phyloP scores from a whole-genome alignment of 1,284 basidiomycete species.

The Flammula alnicola region DNA sequence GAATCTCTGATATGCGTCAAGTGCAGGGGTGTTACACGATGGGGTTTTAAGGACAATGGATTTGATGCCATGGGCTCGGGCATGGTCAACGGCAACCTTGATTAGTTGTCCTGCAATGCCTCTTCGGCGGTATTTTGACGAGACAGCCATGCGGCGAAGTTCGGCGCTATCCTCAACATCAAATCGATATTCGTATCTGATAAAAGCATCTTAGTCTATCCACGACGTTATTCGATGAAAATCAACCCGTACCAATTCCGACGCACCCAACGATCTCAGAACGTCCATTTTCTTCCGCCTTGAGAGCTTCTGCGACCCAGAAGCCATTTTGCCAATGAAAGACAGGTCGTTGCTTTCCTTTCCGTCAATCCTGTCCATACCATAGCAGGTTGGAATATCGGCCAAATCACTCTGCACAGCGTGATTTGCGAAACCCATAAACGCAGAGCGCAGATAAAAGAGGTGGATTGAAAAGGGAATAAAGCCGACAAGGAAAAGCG shows the following conservation, averaged over 20 bases:
- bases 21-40: conserved; percentile 15
- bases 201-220: not conserved
- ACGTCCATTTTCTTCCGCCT: conserved; percentile 9
- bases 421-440: not conserved
- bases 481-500: not conserved
- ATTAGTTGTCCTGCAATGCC: conserved; percentile 20
- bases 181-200: conserved; percentile 12
- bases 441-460: not conserved
- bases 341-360: no score
- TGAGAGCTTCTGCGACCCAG: conserved; percentile 33
- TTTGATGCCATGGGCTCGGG: conserved; percentile 11
- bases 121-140: conserved; percentile 15
- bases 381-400: no score
- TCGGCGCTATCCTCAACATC: conserved; percentile 16
- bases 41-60: conserved; percentile 18
- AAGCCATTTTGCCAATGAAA: conserved; percentile 33
- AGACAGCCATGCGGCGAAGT: conserved; percentile 26
- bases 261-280: conserved; percentile 31
- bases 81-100: conserved; percentile 15
- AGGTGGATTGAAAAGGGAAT: not conserved
- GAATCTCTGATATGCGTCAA: conserved; percentile 20
- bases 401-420: not conserved
- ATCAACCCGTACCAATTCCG: conserved; percentile 26
- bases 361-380: no score
- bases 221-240: not conserved